Conservation (phyloP, 1,284 basidiomycete species). For the Porphyrellus sp. region DNA sequence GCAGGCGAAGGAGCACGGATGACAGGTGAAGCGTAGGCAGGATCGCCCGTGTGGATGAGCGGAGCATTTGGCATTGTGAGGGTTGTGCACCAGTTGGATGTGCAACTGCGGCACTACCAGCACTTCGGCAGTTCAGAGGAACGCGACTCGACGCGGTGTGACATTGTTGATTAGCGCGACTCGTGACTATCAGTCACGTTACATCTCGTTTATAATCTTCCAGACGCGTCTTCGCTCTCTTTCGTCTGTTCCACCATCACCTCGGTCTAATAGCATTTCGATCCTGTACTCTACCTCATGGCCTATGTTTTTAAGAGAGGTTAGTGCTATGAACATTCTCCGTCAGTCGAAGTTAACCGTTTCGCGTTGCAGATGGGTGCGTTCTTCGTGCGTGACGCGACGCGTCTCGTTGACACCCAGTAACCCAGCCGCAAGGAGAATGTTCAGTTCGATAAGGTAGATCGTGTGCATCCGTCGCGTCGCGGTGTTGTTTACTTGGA, state of each 20-base stretch:
- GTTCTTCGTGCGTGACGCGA: constrained; percentile 38
- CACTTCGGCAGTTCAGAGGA: too few relatives aligned
- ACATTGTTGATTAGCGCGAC: constrained; percentile 33
- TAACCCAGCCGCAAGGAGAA: constrained; percentile 71
- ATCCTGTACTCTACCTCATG: constrained; percentile 37
- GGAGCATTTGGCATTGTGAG: constrained; percentile 30
- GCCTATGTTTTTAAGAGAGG: constrained; percentile 76
- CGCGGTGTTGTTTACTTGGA: constrained; percentile 18
- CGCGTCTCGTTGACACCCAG: constrained; percentile 18
- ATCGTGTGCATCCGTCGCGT: constrained; percentile 16
- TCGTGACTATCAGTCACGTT: constrained; percentile 33
- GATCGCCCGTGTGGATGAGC: constrained; percentile 34
- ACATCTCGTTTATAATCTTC: constrained; percentile 29
- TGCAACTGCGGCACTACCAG: too few relatives aligned
- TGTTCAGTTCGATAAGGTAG: constrained; percentile 84
- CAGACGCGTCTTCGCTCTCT: constrained; percentile 31
- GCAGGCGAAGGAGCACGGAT: constrained; percentile 67
- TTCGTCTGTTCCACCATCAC: constrained; percentile 36
- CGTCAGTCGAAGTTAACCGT: constrained; percentile 10
- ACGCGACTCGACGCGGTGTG: constrained; percentile 31
- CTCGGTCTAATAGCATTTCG: constrained; percentile 8
- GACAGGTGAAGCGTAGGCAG: constrained; percentile 63
- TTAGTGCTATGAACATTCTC: constrained; percentile 34
- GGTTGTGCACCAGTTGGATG: too few relatives aligned
- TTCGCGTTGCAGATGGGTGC: constrained; percentile 55